A percentile compares a stretch with the other conserved stretches of the same genome.
Evolutionary conservation across 2,329 filamentous ascomycete genomes (phyloP).

Genomic region (Penicillium hordei): DNA sequence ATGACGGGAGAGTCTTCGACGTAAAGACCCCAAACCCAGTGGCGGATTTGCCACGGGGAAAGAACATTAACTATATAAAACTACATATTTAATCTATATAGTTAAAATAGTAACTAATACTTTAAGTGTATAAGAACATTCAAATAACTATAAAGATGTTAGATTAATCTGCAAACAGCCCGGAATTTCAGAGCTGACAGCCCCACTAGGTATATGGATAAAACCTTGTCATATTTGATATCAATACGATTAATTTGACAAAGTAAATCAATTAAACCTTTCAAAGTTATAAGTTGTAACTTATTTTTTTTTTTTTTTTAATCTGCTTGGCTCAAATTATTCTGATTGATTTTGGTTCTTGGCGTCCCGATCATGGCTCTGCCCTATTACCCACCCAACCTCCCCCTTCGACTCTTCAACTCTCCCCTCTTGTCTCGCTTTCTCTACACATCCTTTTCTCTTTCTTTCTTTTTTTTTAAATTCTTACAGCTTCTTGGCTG

Average conservation of each 20-base stretch:
- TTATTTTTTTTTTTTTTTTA: not conserved
- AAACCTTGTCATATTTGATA: not conserved
- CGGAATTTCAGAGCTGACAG: not conserved
- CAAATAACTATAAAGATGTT: not conserved
- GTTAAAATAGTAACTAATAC: too few relatives aligned
- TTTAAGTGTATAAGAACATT: not conserved
- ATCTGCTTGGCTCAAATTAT: not conserved
- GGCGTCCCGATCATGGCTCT: constrained; percentile 26
- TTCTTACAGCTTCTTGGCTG: not conserved
- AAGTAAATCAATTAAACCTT: not conserved
- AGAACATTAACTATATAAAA: not conserved
- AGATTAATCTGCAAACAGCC: not conserved
- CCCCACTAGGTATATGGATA: not conserved
- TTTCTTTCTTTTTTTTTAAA: constrained; percentile 5
- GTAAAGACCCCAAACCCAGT: constrained; percentile 1
- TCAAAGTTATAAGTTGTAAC: not conserved
- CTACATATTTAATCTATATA: too few relatives aligned
- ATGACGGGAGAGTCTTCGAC: constrained; percentile 2
- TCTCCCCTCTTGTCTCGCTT: constrained; percentile 13
- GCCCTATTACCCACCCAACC: constrained; percentile 18
- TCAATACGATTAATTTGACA: not conserved
- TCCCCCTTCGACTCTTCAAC: constrained; percentile 10
- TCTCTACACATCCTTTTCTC: constrained; percentile 5
- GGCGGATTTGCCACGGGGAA: constrained; percentile 1
- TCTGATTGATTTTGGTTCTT: constrained; percentile 6